Base-by-base conservation (phyloP, 2,329 filamentous ascomycete genomes). In the Fusarium sp. region DNA sequence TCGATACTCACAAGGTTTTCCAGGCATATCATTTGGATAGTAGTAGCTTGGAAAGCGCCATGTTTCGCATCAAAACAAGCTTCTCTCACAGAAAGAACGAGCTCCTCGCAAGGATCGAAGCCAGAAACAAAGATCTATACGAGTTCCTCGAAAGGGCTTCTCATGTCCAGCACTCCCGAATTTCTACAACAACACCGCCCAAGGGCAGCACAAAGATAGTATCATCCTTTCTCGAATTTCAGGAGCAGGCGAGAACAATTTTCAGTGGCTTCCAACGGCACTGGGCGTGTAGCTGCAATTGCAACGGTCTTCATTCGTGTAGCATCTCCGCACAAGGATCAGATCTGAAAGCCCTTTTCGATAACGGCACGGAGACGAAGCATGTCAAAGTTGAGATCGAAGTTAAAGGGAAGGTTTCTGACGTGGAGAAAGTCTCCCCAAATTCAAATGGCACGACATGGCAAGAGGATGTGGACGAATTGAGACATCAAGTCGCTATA, bases 401-500 rank as follows among this genome's bases (percentile, higher is more conserved):
- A n/a, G 18, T 37, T 3, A n/a, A 7, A 4, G 9, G 0, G 3
- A 37, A 11, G 0, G 0, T 1, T 37, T 6, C 5, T 4, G 34
- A 11, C 0, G 5, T 11, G 18, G 10, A 12, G 0, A 12, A 7
- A 0, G 9, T 4, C 16, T 9, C 14, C 1, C 2, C 2, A 34
- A 18, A 0, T 3, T 6, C 18, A 4, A n/a, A 37, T 0, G 10
- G 5, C 3, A 6, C 6, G 3, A 37, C 34, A 4, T 7, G 6
- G 1, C 34, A n/a, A 37, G 34, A 37, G 2, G 6, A 2, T 12
- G 10, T 37, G 34, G 34, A 37, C 2, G 11, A n/a, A 12, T 0
- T 37, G 10, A n/a, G 34, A 12, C 18, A 37, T 0, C 34, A 37
- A 0, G 10, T 37, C 3, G 0, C 4, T 1, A 12, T 37, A 1